These are phyloP conservation scores for Cyberlindnera mrakii DNA, from an alignment of 805 yeast species.

Conservation along the genomic window DNA sequence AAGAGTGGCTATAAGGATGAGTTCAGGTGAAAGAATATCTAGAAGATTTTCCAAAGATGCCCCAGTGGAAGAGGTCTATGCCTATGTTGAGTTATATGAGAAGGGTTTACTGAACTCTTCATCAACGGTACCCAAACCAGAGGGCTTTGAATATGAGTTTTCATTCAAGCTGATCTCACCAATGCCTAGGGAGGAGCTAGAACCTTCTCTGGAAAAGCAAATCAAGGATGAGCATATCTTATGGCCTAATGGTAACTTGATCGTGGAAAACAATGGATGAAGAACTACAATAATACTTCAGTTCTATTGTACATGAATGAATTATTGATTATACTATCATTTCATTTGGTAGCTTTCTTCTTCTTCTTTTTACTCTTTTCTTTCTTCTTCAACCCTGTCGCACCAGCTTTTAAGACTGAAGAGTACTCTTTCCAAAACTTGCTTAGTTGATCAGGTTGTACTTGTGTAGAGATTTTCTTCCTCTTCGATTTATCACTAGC, in stretches of 20 bases:
- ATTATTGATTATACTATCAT: neutral
- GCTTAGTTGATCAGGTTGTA: slow-evolving; percentile 54
- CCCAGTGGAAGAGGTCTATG: slow-evolving; percentile 59
- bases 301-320: neutral
- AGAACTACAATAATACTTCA: neutral
- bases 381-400: slow-evolving; percentile 74
- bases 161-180: slow-evolving; percentile 47
- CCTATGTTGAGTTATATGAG: slow-evolving; percentile 54
- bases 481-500: slow-evolving; percentile 42
- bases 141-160: slow-evolving; percentile 39
- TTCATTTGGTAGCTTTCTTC: slow-evolving; percentile 35
- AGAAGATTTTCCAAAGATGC: slow-evolving; percentile 40
- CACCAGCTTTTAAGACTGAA: slow-evolving; percentile 61
- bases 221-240: slow-evolving; percentile 41
- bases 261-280: slow-evolving; percentile 35
- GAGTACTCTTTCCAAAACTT: slow-evolving; percentile 75
- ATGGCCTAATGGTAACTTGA: slow-evolving; percentile 60
- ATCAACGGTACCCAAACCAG: slow-evolving; percentile 27
- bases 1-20: slow-evolving; percentile 64
- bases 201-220: slow-evolving; percentile 17
- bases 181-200: slow-evolving; percentile 48
- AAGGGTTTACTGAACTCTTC: slow-evolving; percentile 22
- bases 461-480: slow-evolving; percentile 67
- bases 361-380: slow-evolving; percentile 65
- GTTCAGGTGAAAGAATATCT: slow-evolving; percentile 53